A percentile compares a stretch with the other conserved stretches of the same genome.
These are phyloP conservation scores for Wickerhamomyces queroliae DNA, from an alignment of 805 yeast genomes.

Conservation along the genomic window DNA sequence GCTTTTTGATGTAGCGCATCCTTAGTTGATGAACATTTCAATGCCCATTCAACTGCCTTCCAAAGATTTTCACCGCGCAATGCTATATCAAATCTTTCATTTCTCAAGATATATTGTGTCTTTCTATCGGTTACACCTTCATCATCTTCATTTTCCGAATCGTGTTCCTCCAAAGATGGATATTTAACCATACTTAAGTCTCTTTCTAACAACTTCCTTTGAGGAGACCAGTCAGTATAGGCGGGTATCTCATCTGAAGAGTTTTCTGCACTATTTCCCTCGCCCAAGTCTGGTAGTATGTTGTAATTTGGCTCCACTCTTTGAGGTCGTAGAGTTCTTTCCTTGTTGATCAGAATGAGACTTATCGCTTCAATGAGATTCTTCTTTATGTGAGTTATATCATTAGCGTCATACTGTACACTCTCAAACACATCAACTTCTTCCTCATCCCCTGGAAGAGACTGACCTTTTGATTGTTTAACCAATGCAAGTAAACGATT, in stretches of 20 bases:
- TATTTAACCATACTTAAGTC: constrained; percentile 1
- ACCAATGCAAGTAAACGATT: constrained; percentile 12
- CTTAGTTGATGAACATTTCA: constrained; percentile 20
- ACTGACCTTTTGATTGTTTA: constrained; percentile 1
- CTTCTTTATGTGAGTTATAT: too few relatives aligned
- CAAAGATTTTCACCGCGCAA: constrained; percentile 18
- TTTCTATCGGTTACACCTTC: constrained; percentile 10
- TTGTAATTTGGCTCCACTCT: too few relatives aligned
- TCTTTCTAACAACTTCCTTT: constrained; percentile 13
- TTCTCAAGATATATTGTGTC: constrained; percentile 17
- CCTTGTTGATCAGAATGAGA: too few relatives aligned
- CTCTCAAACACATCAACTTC: constrained; percentile 2
- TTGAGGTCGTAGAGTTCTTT: too few relatives aligned
- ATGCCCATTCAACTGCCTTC: constrained; percentile 25
- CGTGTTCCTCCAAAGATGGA: neutral
- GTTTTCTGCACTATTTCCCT: too few relatives aligned
- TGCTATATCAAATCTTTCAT: constrained; percentile 20
- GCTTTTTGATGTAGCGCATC: constrained; percentile 6
- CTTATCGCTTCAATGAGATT: too few relatives aligned
- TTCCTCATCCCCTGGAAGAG: too few relatives aligned
- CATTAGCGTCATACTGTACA: constrained; percentile 1
- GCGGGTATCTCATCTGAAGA: neutral
- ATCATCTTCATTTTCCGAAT: constrained; percentile 6
- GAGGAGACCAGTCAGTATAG: constrained; percentile 15
- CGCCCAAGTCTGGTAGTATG: too few relatives aligned